phyloP scores from a whole-genome alignment of 169 alveolate species.

The Theileria annulata region DNA sequence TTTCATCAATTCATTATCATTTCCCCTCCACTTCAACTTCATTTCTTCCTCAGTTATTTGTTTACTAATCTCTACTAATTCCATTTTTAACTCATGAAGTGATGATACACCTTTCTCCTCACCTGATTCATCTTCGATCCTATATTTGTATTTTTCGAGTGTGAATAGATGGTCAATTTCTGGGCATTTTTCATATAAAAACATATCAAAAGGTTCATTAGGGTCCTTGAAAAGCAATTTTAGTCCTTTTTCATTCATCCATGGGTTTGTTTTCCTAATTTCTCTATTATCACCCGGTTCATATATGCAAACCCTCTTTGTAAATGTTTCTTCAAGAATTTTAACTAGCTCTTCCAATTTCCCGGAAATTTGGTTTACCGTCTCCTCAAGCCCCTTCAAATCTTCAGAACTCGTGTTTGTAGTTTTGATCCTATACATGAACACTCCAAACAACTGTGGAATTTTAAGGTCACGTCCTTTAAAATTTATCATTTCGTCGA shows the following conservation, averaged over 20 bases:
- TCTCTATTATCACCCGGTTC: not conserved
- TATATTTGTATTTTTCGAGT: conserved; percentile 2
- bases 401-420: not conserved
- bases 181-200: conserved; percentile 8
- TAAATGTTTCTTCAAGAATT: not conserved
- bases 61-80: not conserved
- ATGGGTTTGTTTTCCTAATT: conserved; percentile 15
- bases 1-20: not conserved
- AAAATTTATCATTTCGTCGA: not conserved
- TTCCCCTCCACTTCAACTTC: not conserved
- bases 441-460: conserved; percentile 4
- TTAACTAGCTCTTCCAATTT: not conserved
- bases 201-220: conserved; percentile 37
- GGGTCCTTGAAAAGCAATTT: conserved; percentile 36
- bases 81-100: conserved; percentile 27
- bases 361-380: not conserved
- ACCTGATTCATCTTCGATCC: not conserved
- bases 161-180: conserved; percentile 10
- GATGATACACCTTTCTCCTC: not conserved
- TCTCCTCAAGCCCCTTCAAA: not conserved
- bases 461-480: not conserved
- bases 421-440: not conserved
- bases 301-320: not conserved
- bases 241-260: conserved; percentile 34
- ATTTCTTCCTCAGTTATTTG: conserved; percentile 7